Percentiles rank a stretch among this genome's conserved stretches.
Conservation (phyloP, 176 grass and related monocot genomes). For the Oryza meridionalis region DNA sequence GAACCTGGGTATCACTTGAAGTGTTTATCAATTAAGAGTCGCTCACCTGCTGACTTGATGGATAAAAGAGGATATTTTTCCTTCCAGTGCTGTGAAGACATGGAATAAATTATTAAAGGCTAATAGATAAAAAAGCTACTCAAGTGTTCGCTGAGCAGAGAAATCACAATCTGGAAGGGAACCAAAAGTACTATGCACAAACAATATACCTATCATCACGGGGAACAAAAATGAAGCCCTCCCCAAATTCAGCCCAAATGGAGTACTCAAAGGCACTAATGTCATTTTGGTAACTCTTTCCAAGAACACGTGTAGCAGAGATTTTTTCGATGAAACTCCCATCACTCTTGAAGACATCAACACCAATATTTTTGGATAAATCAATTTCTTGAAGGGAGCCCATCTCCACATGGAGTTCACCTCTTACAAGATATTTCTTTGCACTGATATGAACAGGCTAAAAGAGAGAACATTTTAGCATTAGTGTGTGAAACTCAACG, state of each 20-base stretch:
- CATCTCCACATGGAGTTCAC: slow-evolving; percentile 76
- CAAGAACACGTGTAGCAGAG: slow-evolving; percentile 53
- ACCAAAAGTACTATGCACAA: background rate
- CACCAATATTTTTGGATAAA: slow-evolving; percentile 69
- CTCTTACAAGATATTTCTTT: slow-evolving; percentile 90
- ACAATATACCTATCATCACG: slow-evolving; percentile 73
- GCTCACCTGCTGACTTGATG: slow-evolving; percentile 72
- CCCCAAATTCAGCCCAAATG: slow-evolving; percentile 82
- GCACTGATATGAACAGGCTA: slow-evolving; percentile 82
- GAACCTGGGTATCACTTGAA: slow-evolving; percentile 24
- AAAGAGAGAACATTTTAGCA: slow-evolving; percentile 35
- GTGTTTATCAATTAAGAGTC: slow-evolving; percentile 19
- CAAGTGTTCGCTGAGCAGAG: slow-evolving; percentile 24
- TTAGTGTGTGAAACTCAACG: slow-evolving; percentile 32
- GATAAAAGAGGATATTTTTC: slow-evolving; percentile 95
- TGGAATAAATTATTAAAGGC: slow-evolving; percentile 26
- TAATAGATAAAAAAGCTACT: slow-evolving; percentile 33
- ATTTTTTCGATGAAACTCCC: slow-evolving; percentile 56
- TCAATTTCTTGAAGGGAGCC: slow-evolving; percentile 52
- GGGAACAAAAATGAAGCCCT: slow-evolving; percentile 76
- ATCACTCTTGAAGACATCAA: slow-evolving; percentile 71
- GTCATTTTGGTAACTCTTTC: slow-evolving; percentile 52
- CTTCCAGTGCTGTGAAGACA: slow-evolving; percentile 55
- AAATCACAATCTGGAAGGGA: background rate
- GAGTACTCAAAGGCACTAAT: slow-evolving; percentile 77